Evolutionary conservation across 2,329 filamentous ascomycete genomes (phyloP).

Genomic region (Talaromyces sp.): DNA sequence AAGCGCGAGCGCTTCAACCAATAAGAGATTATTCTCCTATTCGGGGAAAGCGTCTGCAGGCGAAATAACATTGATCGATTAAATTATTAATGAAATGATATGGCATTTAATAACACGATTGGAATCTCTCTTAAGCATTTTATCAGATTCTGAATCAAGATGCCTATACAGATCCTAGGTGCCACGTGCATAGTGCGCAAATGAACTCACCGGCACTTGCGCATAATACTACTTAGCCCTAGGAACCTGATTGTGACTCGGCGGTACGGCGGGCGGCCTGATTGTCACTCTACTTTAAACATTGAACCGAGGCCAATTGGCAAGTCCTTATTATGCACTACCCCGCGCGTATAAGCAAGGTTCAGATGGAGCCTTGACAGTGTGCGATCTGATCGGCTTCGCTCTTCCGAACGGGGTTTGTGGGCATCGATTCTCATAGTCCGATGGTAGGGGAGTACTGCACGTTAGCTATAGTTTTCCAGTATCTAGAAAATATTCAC

Average conservation of each 20-base stretch:
- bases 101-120: background rate
- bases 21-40: slow-evolving; percentile 3
- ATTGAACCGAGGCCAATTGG: no score
- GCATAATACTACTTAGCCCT: background rate
- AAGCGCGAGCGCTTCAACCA: background rate
- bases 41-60: background rate
- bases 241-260: background rate
- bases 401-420: background rate
- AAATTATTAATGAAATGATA: background rate
- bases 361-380: background rate
- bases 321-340: background rate
- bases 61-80: background rate
- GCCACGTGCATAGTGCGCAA: no score
- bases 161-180: background rate
- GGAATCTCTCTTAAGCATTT: background rate
- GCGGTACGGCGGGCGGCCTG: background rate
- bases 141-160: background rate
- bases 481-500: no score
- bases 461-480: no score
- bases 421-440: background rate
- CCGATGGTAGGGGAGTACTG: no score
- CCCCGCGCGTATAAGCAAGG: background rate
- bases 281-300: background rate
- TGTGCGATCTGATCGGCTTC: background rate
- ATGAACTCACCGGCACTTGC: no score